Evolutionary conservation across 306 rosid genomes (phyloP).

Genomic region (Vigna radiata): DNA sequence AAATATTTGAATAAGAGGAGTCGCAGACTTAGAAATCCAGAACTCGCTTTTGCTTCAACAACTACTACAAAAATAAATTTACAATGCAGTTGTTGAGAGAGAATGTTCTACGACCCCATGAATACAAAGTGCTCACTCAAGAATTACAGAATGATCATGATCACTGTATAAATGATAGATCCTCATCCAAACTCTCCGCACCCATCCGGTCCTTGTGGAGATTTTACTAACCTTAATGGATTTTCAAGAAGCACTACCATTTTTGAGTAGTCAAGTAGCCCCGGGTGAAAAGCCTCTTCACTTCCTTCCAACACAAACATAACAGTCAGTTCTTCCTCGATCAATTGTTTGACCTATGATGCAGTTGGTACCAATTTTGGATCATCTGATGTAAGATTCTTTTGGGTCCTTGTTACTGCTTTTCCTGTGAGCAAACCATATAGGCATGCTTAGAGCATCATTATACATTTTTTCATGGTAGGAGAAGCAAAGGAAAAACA

Average conservation of each 20-base stretch:
- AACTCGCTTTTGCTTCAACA: slow-evolving; percentile 7
- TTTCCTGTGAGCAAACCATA: slow-evolving; percentile 61
- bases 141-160: slow-evolving; percentile 33
- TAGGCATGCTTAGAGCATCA: slow-evolving; percentile 13
- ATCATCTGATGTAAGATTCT: slow-evolving; percentile 49
- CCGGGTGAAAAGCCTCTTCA: background rate
- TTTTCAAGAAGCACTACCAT: slow-evolving; percentile 8
- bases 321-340: slow-evolving; percentile 32
- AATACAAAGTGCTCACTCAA: slow-evolving; percentile 14
- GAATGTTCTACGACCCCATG: background rate
- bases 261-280: slow-evolving; percentile 30
- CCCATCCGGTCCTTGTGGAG: slow-evolving; percentile 12
- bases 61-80: slow-evolving; percentile 17
- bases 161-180: slow-evolving; percentile 14
- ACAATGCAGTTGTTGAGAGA: slow-evolving; percentile 31
- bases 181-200: slow-evolving; percentile 27
- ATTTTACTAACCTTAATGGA: slow-evolving; percentile 26
- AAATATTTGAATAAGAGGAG: background rate
- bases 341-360: slow-evolving; percentile 38
- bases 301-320: slow-evolving; percentile 29
- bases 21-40: background rate
- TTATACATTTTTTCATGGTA: background rate
- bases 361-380: slow-evolving; percentile 48
- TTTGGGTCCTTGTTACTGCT: slow-evolving; percentile 51
- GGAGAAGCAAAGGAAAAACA: slow-evolving; percentile 1